Evolutionary conservation across 2,329 filamentous ascomycete genomes (phyloP).

Genomic region (Fusarium sterilihyphosum): DNA sequence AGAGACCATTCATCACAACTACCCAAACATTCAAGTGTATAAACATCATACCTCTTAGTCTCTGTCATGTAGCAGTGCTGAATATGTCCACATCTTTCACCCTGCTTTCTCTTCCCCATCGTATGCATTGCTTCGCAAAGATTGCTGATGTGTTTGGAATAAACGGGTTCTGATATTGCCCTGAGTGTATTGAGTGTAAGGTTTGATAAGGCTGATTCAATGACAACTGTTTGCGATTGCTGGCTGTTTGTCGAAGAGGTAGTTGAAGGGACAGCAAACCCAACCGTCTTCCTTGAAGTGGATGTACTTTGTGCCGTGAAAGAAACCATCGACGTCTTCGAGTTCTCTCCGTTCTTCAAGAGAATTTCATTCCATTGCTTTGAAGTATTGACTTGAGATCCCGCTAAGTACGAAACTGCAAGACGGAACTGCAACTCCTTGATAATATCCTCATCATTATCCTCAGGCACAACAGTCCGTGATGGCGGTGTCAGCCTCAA

Average conservation of each 20-base stretch:
- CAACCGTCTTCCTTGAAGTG: neutral
- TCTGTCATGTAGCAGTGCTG: rapidly evolving
- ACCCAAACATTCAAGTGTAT: neutral
- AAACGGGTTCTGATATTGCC: rapidly evolving
- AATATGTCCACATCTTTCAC: neutral
- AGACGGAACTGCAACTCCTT: neutral
- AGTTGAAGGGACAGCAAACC: neutral
- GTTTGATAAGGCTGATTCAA: neutral
- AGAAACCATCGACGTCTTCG: rapidly evolving
- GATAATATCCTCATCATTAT: neutral
- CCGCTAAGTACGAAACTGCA: neutral
- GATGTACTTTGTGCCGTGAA: rapidly evolving
- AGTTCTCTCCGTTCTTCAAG: neutral
- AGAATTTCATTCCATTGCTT: constrained; percentile 8
- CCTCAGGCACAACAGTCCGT: neutral
- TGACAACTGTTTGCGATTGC: neutral
- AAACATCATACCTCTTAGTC: neutral
- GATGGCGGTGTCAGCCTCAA: neutral
- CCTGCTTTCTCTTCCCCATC: neutral
- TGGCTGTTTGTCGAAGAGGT: neutral
- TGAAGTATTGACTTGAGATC: rapidly evolving
- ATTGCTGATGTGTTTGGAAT: neutral
- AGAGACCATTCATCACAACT: neutral
- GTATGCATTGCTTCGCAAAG: neutral
- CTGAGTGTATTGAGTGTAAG: neutral